phyloP scores from a whole-genome alignment of 1,284 basidiomycete genomes.

The Apiotrichum gamsii region DNA sequence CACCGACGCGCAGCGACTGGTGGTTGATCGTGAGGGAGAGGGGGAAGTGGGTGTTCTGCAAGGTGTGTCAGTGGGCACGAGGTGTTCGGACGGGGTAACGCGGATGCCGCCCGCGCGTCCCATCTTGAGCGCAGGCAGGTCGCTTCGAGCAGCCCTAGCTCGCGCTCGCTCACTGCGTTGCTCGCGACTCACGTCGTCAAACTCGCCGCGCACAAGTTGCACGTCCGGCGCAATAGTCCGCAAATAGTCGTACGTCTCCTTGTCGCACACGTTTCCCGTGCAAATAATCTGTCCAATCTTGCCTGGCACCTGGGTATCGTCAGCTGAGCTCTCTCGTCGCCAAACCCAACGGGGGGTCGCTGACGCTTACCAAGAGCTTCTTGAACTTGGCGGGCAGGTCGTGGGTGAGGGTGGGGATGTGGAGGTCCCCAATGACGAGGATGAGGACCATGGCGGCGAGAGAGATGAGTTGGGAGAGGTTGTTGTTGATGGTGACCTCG shows the following conservation, averaged over 20 bases:
- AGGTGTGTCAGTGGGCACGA: too few relatives aligned
- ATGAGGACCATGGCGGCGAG: slow-evolving; percentile 64
- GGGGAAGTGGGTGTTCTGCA: slow-evolving; percentile 59
- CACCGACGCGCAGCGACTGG: slow-evolving; percentile 72
- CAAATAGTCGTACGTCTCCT: slow-evolving; percentile 96
- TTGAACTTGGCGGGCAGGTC: slow-evolving; percentile 95
- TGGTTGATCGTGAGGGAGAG: slow-evolving; percentile 76
- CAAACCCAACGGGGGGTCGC: too few relatives aligned
- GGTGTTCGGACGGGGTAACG: too few relatives aligned
- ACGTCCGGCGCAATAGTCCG: slow-evolving; percentile 93
- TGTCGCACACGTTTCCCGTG: slow-evolving; percentile 95
- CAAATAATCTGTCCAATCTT: slow-evolving; percentile 98
- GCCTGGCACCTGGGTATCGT: slow-evolving; percentile 59
- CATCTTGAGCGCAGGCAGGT: too few relatives aligned
- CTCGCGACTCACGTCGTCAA: slow-evolving; percentile 70
- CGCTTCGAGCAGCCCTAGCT: too few relatives aligned
- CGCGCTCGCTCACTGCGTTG: not conserved
- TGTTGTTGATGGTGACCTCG: too few relatives aligned
- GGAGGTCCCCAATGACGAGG: slow-evolving; percentile 87
- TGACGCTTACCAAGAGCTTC: slow-evolving; percentile 76
- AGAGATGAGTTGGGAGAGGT: too few relatives aligned
- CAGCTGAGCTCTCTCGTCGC: not conserved
- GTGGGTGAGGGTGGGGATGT: slow-evolving; percentile 78
- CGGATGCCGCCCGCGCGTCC: too few relatives aligned
- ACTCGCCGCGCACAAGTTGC: slow-evolving; percentile 86